These are phyloP conservation scores for Xylaria arbuscula DNA, from an alignment of 2,329 filamentous ascomycete genomes.

Conservation along the genomic window DNA sequence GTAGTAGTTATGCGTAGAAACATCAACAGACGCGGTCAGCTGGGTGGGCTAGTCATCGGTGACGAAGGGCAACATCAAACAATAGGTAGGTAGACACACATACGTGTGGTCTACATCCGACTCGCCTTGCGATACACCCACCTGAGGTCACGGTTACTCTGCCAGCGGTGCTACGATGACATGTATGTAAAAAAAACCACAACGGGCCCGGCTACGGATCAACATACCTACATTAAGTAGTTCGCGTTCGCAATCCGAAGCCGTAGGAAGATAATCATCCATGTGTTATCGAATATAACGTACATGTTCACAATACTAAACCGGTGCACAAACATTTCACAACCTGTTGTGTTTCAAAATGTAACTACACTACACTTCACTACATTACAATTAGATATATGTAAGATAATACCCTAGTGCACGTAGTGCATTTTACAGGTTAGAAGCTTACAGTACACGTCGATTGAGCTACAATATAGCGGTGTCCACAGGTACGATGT, in stretches of 20 bases:
- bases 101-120: neutral
- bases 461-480: neutral
- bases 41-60: too few relatives aligned
- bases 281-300: conserved; percentile 8
- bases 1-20: neutral
- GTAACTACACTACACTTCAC: too few relatives aligned
- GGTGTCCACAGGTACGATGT: neutral
- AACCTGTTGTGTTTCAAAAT: too few relatives aligned
- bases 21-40: neutral
- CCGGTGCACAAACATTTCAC: too few relatives aligned
- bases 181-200: too few relatives aligned
- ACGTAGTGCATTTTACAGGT: neutral
- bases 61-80: too few relatives aligned
- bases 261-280: neutral
- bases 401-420: neutral
- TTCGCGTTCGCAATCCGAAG: conserved; percentile 25
- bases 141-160: neutral
- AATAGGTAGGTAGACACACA: neutral
- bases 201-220: neutral
- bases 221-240: neutral
- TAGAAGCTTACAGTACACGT: neutral
- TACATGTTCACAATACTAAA: neutral
- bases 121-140: neutral
- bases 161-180: too few relatives aligned
- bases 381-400: too few relatives aligned